A percentile compares a stretch with the other conserved stretches of the same genome.
These are phyloP conservation scores for Periglandula ipomoeae DNA, from an alignment of 2,329 filamentous ascomycete genomes.

Conservation along the genomic window DNA sequence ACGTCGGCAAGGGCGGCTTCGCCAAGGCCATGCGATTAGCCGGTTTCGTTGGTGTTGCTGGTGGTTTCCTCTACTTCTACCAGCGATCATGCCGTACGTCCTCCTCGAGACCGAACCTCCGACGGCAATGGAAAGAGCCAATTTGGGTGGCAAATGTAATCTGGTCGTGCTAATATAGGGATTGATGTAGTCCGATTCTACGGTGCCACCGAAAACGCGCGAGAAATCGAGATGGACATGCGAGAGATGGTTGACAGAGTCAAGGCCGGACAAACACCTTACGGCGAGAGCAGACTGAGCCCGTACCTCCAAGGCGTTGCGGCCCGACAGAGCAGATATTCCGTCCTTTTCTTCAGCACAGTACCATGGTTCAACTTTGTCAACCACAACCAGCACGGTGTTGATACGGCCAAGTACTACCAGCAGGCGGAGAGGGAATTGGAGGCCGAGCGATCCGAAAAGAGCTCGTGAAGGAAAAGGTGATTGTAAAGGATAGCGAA, in stretches of 20 bases:
- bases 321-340: conserved; percentile 85
- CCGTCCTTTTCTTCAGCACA: conserved; percentile 71
- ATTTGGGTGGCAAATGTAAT: no score
- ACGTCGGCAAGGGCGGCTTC: conserved; percentile 75
- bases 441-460: conserved; percentile 54
- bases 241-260: conserved; percentile 95
- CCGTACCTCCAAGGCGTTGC: conserved; percentile 93
- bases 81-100: conserved; percentile 70
- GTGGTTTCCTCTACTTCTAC: conserved; percentile 80
- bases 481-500: neutral
- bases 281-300: conserved; percentile 69
- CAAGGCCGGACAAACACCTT: conserved; percentile 82
- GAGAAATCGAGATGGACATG: conserved; percentile 95
- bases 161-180: neutral
- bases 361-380: conserved; percentile 98
- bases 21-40: conserved; percentile 73
- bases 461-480: conserved; percentile 1
- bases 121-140: conserved; percentile 3
- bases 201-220: conserved; percentile 83
- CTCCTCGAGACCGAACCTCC: neutral
- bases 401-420: conserved; percentile 98
- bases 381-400: conserved; percentile 90
- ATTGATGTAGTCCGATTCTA: conserved; percentile 73
- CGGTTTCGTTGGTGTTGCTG: conserved; percentile 61
- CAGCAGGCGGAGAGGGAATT: conserved; percentile 89